These are phyloP conservation scores for Camelina hispida DNA, from an alignment of 345 rosid species.

Conservation along the genomic window DNA sequence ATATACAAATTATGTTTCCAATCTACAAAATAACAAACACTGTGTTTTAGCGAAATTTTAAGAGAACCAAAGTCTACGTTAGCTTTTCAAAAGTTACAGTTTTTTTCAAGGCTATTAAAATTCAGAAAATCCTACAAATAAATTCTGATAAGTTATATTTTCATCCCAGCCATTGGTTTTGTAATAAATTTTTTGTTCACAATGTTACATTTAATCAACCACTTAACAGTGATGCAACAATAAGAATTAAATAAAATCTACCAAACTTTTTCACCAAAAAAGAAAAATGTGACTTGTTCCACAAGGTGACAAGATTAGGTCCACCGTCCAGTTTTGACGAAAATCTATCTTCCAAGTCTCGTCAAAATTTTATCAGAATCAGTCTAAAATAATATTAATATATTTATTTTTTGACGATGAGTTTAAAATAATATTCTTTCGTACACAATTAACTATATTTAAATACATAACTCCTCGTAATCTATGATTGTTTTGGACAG, in stretches of 20 bases:
- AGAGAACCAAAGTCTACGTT: too few species aligned
- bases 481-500: slow-evolving; percentile 8
- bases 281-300: slow-evolving; percentile 34
- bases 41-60: too few species aligned
- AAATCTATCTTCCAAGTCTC: slow-evolving; percentile 35
- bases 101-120: too few species aligned
- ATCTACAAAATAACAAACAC: too few species aligned
- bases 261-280: slow-evolving; percentile 18
- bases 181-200: not conserved
- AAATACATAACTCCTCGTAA: not conserved
- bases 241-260: not conserved
- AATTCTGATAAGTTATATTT: too few species aligned
- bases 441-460: slow-evolving; percentile 12
- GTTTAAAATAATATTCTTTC: not conserved
- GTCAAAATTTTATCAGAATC: slow-evolving; percentile 9
- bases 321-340: slow-evolving; percentile 42
- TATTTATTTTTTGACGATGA: too few species aligned
- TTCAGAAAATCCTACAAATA: too few species aligned
- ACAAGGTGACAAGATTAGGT: slow-evolving; percentile 36
- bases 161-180: too few species aligned
- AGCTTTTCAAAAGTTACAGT: too few species aligned
- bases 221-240: slow-evolving; percentile 9
- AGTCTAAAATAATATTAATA: not conserved
- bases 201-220: not conserved
- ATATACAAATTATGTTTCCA: not conserved